Evolutionary conservation across 306 rosid genomes (phyloP).

Genomic region (Cucurbita maxima): DNA sequence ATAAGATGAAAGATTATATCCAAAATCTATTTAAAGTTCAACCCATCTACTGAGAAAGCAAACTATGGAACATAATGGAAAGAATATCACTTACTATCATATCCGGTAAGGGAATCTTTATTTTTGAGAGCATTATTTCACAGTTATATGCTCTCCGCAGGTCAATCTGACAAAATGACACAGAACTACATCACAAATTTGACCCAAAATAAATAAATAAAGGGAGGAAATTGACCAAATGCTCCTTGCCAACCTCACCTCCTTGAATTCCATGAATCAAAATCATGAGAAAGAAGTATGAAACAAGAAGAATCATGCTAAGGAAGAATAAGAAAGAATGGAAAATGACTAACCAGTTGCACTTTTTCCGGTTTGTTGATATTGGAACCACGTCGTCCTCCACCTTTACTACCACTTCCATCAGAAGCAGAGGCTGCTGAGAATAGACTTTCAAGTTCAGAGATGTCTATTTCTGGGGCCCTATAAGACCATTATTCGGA

Average conservation of each 20-base stretch:
- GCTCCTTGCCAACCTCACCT: not conserved
- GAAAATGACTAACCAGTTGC: constrained; percentile 56
- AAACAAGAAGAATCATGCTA: not conserved
- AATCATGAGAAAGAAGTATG: not conserved
- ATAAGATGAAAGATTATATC: no score
- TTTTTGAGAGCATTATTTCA: constrained; percentile 51
- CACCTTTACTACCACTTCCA: constrained; percentile 43
- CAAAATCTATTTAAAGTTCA: no score
- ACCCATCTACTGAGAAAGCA: no score
- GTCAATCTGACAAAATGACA: constrained; percentile 32
- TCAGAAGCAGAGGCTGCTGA: constrained; percentile 87
- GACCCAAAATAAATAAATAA: not conserved
- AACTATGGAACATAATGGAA: no score
- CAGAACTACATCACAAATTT: not conserved
- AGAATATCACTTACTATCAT: constrained; percentile 32
- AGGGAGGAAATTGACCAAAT: not conserved
- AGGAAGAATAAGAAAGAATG: not conserved
- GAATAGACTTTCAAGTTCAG: constrained; percentile 93
- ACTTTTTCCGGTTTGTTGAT: constrained; percentile 86
- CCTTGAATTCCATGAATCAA: not conserved
- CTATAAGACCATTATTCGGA: constrained; percentile 26
- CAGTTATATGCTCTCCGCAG: constrained; percentile 51
- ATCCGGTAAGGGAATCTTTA: constrained; percentile 43
- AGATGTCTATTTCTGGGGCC: constrained; percentile 94
- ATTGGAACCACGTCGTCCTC: constrained; percentile 74